Percentiles rank a stretch among this genome's conserved stretches.
phyloP scores from a whole-genome alignment of 345 rosid genomes.

The Boechera retrofracta region DNA sequence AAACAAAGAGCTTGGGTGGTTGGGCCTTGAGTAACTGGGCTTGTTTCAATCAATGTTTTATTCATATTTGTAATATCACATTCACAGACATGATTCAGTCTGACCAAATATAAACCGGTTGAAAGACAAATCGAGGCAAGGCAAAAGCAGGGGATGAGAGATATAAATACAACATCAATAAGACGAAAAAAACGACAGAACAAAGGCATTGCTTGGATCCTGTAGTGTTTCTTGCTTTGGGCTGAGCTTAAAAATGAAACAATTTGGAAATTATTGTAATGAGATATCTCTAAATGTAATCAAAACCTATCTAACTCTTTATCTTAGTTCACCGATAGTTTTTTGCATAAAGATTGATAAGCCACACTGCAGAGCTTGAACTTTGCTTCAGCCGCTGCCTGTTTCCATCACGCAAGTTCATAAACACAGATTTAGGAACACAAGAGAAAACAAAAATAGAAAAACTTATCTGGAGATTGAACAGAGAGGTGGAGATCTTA shows the following conservation, averaged over 20 bases:
- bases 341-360: constrained; percentile 77
- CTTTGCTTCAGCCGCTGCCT: constrained; percentile 87
- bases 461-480: background rate
- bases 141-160: background rate
- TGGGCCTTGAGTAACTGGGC: constrained; percentile 10
- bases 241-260: constrained; percentile 7
- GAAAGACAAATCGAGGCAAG: background rate
- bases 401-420: constrained; percentile 17
- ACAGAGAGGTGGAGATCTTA: constrained; percentile 9
- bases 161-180: background rate
- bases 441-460: background rate
- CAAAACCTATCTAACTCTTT: constrained; percentile 32
- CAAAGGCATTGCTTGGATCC: constrained; percentile 3
- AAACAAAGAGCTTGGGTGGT: background rate
- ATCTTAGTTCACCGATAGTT: constrained; percentile 58
- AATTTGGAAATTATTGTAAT: constrained; percentile 5
- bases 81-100: background rate
- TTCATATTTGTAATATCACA: too few relatives aligned
- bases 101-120: background rate
- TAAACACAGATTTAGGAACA: constrained; percentile 16
- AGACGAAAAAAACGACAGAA: background rate
- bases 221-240: constrained; percentile 11
- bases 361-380: constrained; percentile 95
- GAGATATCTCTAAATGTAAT: constrained; percentile 15
- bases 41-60: background rate